A percentile compares a stretch with the other conserved stretches of the same genome.
Evolutionary conservation across 306 rosid species (phyloP).

Genomic region (Trichosanthes cucumerina): DNA sequence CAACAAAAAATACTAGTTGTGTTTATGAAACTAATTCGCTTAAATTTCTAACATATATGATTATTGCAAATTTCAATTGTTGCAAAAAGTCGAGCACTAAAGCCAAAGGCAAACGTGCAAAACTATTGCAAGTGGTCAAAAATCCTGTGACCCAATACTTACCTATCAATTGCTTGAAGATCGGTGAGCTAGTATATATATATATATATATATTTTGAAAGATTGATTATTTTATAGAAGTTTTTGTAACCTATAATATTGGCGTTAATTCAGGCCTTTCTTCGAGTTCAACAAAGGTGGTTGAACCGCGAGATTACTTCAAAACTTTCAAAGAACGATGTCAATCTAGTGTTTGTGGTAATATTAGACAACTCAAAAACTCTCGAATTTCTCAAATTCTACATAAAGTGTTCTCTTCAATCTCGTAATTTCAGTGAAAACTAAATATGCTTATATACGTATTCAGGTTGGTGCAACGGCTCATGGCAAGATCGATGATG

Average conservation of each 20-base stretch:
- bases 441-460: not conserved
- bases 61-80: not conserved
- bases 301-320: not conserved
- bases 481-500: slow-evolving; percentile 18
- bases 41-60: not conserved
- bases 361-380: not conserved
- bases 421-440: not conserved
- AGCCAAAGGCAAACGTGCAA: slow-evolving; percentile 4
- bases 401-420: not conserved
- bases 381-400: not conserved
- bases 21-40: not conserved
- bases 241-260: not conserved
- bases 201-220: not conserved
- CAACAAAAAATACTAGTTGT: no score
- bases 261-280: slow-evolving; percentile 6
- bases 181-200: slow-evolving; percentile 4
- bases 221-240: not conserved
- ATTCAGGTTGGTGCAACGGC: slow-evolving; percentile 32
- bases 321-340: not conserved
- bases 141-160: slow-evolving; percentile 6
- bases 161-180: slow-evolving; percentile 7
- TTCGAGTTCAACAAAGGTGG: not conserved
- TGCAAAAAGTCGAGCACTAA: slow-evolving; percentile 11
- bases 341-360: slow-evolving; percentile 1
- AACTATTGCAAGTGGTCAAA: slow-evolving; percentile 8